Percentiles rank a stretch among this genome's conserved stretches.
Evolutionary conservation across 2,329 filamentous ascomycete species (phyloP).

Genomic region (Stagonosporopsis cucurbitacearum): DNA sequence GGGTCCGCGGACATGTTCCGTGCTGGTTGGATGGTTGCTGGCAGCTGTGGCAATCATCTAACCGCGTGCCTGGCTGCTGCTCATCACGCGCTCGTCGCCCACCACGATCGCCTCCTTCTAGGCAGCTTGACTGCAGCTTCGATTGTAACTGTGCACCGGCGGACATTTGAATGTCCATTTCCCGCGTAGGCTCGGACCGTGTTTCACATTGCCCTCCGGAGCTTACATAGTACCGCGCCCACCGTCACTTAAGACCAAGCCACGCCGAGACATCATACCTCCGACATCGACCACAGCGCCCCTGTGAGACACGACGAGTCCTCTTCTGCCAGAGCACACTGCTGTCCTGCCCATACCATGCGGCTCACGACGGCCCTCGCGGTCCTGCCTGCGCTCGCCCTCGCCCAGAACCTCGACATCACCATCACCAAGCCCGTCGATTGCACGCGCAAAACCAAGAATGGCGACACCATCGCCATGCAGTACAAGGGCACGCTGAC

Average conservation of each 20-base stretch:
- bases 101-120: background rate
- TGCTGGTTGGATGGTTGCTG: background rate
- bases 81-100: background rate
- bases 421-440: conserved; percentile 51
- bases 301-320: background rate
- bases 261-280: conserved; percentile 11
- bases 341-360: conserved; percentile 26
- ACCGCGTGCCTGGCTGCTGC: background rate
- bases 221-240: too few relatives aligned
- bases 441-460: conserved; percentile 54
- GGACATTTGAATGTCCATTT: background rate
- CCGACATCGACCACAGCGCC: conserved; percentile 1
- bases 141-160: background rate
- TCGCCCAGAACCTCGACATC: conserved; percentile 47
- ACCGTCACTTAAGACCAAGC: background rate
- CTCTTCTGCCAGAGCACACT: background rate
- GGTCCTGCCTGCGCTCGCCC: conserved; percentile 31
- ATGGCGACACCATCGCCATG: conserved; percentile 56
- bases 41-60: conserved; percentile 8
- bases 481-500: conserved; percentile 59
- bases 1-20: conserved; percentile 1
- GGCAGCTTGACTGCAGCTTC: too few relatives aligned
- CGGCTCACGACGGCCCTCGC: conserved; percentile 28
- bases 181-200: background rate
- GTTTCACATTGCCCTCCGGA: conserved; percentile 15